Base-by-base conservation (phyloP, 1,139 yeast species). In the Lodderomyces oxycetoniae region DNA sequence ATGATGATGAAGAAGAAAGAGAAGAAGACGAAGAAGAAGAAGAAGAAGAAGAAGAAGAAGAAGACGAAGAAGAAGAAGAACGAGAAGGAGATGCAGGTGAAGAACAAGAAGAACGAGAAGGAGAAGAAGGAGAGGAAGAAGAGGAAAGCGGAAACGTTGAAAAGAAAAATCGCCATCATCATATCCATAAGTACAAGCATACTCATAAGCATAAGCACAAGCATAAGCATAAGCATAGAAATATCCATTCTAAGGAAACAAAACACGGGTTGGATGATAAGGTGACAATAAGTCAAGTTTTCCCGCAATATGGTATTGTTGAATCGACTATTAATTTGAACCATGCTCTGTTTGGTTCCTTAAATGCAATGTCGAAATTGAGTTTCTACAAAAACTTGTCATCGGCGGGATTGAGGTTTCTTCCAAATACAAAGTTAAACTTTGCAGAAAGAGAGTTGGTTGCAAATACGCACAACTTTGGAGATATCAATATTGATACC, bases 241-340 rank as follows among this genome's bases (percentile, higher is more conserved):
- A 32, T 23, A 35, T 37, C n/a, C 37, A 29, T 5, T 12, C 24
- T 8, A 13, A 20, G 11, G 35, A 32, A 9, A 8, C 34, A 3
- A 28, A 30, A 11, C 22, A 27, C 7, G 19, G 23, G 4, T 29
- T 12, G 15, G 44, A 52, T 15, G 64, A 58, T 21, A 48, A 49
- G 30, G 56, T 67, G 22, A 62, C 67, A 1, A 45, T 67, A 1
- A 50, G 56, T 20, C 73, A 65, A 34, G 65, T 65, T 7, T 67
- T 68, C 42, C 73, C 73, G 8, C 63, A 63, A 32, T 65, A 64
- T 42, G 69, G 69, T 3, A 35, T 47, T n/a, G 52, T 55, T n/a
- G 59, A 55, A 25, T 45, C 61, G 8, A 42, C 55, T 3, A 41
- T 58, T 7, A 62, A 59, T 7, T 44, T 57, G 31, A 59, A 48